These are phyloP conservation scores for Quambalaria eucalypti DNA, from an alignment of 1,284 basidiomycete species.

Conservation along the genomic window DNA sequence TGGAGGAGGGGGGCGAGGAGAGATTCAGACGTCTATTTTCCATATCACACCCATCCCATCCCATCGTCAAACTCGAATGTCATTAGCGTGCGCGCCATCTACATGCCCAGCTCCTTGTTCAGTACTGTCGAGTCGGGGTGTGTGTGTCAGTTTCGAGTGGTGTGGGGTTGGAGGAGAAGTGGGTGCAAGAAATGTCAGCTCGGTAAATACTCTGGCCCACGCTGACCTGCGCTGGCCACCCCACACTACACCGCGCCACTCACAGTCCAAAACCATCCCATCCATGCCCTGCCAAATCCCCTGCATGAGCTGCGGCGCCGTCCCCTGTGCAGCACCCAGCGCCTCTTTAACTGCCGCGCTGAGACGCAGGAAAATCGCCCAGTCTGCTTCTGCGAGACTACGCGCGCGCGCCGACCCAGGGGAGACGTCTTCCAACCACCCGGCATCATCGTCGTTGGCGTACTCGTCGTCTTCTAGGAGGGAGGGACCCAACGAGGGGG, in stretches of 20 bases:
- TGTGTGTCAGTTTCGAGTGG: too few relatives aligned
- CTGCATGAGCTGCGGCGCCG: slow-evolving; percentile 10
- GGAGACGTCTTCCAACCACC: slow-evolving; percentile 32
- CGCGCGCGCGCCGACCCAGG: slow-evolving; percentile 28
- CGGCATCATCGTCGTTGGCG: slow-evolving; percentile 15
- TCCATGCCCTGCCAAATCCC: slow-evolving; percentile 24
- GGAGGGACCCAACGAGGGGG: slow-evolving; percentile 3
- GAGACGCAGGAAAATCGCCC: slow-evolving; percentile 19
- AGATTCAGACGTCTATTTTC: too few relatives aligned
- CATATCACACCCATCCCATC: too few relatives aligned
- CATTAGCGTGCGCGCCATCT: too few relatives aligned
- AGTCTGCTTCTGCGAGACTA: slow-evolving; percentile 21
- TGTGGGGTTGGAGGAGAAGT: too few relatives aligned
- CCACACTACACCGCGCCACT: too few relatives aligned
- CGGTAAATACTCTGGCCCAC: too few relatives aligned
- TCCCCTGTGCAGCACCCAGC: slow-evolving; percentile 21
- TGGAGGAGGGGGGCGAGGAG: too few relatives aligned
- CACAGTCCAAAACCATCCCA: slow-evolving; percentile 35
- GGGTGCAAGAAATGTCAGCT: too few relatives aligned
- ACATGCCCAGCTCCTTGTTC: slow-evolving; percentile 19
- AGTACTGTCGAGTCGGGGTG: too few relatives aligned
- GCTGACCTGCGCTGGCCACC: too few relatives aligned
- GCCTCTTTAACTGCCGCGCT: slow-evolving; percentile 17
- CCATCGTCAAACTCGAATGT: too few relatives aligned
- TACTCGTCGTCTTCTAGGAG: slow-evolving; percentile 12